Percentiles rank a stretch among this genome's conserved stretches.
Conservation (phyloP, 192 early-diverging fungal genomes). For the Backusella tuberculispora region DNA sequence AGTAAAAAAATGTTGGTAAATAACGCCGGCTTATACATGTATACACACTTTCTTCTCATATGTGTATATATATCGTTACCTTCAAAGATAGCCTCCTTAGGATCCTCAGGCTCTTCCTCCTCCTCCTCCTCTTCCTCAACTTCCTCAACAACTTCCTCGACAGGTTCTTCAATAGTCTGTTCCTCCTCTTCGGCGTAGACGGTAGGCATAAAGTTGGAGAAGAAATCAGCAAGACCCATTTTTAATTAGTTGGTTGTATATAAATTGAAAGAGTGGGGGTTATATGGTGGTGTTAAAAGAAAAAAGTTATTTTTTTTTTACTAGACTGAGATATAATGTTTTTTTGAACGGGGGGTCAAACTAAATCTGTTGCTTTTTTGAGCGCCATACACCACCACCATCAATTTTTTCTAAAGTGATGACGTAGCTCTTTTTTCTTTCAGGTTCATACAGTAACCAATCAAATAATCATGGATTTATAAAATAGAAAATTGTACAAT, state of each 20-base stretch:
- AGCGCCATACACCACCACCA: background rate
- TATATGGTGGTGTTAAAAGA: slow-evolving; percentile 2
- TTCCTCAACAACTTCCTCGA: slow-evolving; percentile 40
- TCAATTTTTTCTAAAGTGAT: background rate
- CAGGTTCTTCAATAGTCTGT: slow-evolving; percentile 45
- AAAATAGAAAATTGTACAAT: background rate
- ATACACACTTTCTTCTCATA: background rate
- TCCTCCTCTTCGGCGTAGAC: slow-evolving; percentile 68
- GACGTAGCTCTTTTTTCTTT: background rate
- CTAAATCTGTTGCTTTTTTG: background rate
- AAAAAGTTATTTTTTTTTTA: slow-evolving; percentile 9
- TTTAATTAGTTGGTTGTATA: slow-evolving; percentile 1
- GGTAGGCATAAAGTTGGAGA: slow-evolving; percentile 55
- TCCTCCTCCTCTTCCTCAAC: slow-evolving; percentile 45
- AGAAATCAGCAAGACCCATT: slow-evolving; percentile 44
- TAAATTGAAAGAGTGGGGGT: slow-evolving; percentile 27
- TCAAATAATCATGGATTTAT: background rate
- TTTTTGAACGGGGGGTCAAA: slow-evolving; percentile 14
- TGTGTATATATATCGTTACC: slow-evolving; percentile 41
- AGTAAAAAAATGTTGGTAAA: background rate
- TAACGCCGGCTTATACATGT: background rate
- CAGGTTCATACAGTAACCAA: background rate
- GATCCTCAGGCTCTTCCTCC: slow-evolving; percentile 62
- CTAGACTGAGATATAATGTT: slow-evolving; percentile 7
- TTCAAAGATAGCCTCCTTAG: slow-evolving; percentile 61